A percentile compares a stretch with the other conserved stretches of the same genome.
These are phyloP conservation scores for Choanephora cucurbitarum DNA, from an alignment of 371 early-diverging fungal genomes.

Conservation along the genomic window DNA sequence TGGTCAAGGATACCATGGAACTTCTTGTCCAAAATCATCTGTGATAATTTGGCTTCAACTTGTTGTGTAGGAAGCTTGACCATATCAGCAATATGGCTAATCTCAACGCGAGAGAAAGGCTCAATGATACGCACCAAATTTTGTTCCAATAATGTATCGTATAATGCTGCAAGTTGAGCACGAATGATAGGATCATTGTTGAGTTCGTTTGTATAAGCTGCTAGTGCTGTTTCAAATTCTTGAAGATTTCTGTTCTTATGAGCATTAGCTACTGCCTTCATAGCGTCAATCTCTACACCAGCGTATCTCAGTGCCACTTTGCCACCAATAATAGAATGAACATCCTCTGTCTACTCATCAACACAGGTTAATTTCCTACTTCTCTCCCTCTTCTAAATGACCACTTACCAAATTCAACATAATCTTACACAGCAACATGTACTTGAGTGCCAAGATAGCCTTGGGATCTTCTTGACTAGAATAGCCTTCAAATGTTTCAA, in stretches of 20 bases:
- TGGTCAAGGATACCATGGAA: slow-evolving; percentile 97
- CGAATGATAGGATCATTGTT: slow-evolving; percentile 91
- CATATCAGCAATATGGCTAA: slow-evolving; percentile 91
- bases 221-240: slow-evolving; percentile 91
- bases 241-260: slow-evolving; percentile 92
- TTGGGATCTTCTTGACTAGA: slow-evolving; percentile 84
- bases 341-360: slow-evolving; percentile 74
- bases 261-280: slow-evolving; percentile 93
- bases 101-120: slow-evolving; percentile 97
- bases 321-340: slow-evolving; percentile 81
- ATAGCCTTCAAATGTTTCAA: slow-evolving; percentile 95
- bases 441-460: slow-evolving; percentile 89
- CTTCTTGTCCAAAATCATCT: slow-evolving; percentile 98
- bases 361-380: no score
- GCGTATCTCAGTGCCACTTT: slow-evolving; percentile 81
- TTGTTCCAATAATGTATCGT: slow-evolving; percentile 97
- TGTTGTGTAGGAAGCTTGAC: slow-evolving; percentile 89
- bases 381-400: no score
- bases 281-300: slow-evolving; percentile 84
- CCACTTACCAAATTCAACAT: slow-evolving; percentile 90
- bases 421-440: slow-evolving; percentile 97
- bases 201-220: slow-evolving; percentile 83
- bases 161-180: slow-evolving; percentile 86
- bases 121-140: slow-evolving; percentile 98
- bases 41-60: slow-evolving; percentile 94